Base-by-base conservation (phyloP, 495 filamentous ascomycete genomes). In the Bombardia bombarda region DNA sequence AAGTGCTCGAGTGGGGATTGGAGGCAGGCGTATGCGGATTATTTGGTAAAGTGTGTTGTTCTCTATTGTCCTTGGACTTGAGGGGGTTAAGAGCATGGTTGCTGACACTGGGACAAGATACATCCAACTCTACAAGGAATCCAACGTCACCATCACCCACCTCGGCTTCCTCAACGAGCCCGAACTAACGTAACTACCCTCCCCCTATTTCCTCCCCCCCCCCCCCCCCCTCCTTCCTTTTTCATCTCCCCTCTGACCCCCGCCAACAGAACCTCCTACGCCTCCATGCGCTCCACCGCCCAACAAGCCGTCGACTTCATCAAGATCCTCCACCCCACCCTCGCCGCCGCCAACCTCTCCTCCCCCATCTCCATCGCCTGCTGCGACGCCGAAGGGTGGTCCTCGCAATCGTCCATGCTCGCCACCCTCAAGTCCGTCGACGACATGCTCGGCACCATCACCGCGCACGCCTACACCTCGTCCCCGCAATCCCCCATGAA, bases 1-100 rank as follows among this genome's bases (percentile, higher is more conserved):
- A 51, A 45, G 7, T 78, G 74, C 45, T 61, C 66, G 2, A 64
- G 61, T 23, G 75, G 74, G 0, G 70, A 77, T 50, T 77, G 74
- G 75, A 62, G 61, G 32, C 71, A 77, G 49, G 69, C 76, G 0
- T 78, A 71, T 47, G 76, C 74, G 1, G 58, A 79, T 52, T 75
- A 77, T 38, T 56, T 80, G 0, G 69, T 73, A 3, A 56, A 67
- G 26, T 28, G 26, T 13, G 26, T 13, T 28, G 2, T 13, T n/a
- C n/a, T n/a, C n/a, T n/a, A n/a, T n/a, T n/a, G n/a, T n/a, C n/a
- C n/a, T n/a, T n/a, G n/a, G n/a, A n/a, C n/a, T n/a, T n/a, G n/a
- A n/a, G n/a, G n/a, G n/a, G n/a, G n/a, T n/a, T n/a, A n/a, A n/a
- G n/a, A n/a, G n/a, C n/a, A n/a, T n/a, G n/a, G n/a, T n/a, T n/a